phyloP scores from a whole-genome alignment of 495 filamentous ascomycete genomes.

The Lepidopterella palustris region DNA sequence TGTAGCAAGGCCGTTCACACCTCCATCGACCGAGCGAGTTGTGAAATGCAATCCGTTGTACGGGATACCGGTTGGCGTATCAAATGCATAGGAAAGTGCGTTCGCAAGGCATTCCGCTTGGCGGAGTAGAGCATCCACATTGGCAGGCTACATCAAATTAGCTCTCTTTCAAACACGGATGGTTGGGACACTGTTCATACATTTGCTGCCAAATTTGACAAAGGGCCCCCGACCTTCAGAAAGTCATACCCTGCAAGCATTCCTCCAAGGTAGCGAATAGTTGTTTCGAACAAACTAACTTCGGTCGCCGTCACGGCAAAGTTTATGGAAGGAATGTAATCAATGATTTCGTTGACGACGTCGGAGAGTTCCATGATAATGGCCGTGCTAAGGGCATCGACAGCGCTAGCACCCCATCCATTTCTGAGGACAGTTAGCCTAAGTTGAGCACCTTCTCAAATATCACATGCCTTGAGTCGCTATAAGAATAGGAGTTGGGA shows the following conservation, averaged over 20 bases:
- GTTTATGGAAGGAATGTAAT: conserved; percentile 61
- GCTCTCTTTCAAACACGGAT: background rate
- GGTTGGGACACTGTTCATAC: conserved; percentile 18
- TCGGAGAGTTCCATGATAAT: conserved; percentile 65
- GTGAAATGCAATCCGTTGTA: conserved; percentile 63
- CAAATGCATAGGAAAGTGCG: conserved; percentile 68
- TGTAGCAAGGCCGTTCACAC: conserved; percentile 33
- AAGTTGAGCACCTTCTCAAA: conserved; percentile 1
- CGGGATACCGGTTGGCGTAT: conserved; percentile 69
- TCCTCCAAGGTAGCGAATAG: conserved; percentile 79
- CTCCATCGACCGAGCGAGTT: conserved; percentile 26
- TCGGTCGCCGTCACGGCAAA: conserved; percentile 52
- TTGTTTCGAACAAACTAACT: conserved; percentile 83
- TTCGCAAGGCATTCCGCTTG: conserved; percentile 68
- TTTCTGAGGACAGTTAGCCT: conserved; percentile 48
- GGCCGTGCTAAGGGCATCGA: conserved; percentile 78
- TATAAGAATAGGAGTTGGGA: conserved; percentile 57
- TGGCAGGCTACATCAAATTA: conserved; percentile 26
- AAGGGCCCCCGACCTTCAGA: conserved; percentile 63
- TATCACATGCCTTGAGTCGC: conserved; percentile 58
- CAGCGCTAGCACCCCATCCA: conserved; percentile 78
- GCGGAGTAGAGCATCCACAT: conserved; percentile 51
- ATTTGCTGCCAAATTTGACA: conserved; percentile 43
- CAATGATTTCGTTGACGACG: conserved; percentile 61
- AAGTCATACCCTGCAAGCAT: conserved; percentile 79